Conservation (phyloP, 2,329 filamentous ascomycete genomes). For the Penicillium sp. region DNA sequence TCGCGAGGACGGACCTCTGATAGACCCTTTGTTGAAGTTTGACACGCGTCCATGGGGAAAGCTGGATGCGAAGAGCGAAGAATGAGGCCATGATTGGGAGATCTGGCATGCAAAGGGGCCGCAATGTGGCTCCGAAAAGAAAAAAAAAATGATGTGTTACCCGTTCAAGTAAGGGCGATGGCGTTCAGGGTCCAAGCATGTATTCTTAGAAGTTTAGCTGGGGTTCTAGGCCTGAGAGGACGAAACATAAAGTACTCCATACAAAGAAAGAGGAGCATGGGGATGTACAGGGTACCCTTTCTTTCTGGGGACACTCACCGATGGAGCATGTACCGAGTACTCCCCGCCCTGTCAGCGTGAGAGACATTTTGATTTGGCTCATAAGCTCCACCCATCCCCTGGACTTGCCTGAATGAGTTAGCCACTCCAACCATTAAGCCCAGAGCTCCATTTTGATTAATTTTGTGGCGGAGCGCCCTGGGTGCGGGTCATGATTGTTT, state of each 20-base stretch:
- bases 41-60: constrained; percentile 13
- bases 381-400: constrained; percentile 2
- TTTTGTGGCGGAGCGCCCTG: constrained; percentile 1
- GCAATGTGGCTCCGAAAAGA: constrained; percentile 7
- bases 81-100: constrained; percentile 7
- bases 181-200: background rate
- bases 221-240: constrained; percentile 1
- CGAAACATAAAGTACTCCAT: background rate
- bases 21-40: constrained; percentile 2
- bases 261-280: background rate
- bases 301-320: background rate
- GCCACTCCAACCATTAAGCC: background rate
- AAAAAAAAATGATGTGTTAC: constrained; percentile 2
- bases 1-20: constrained; percentile 9
- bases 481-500: constrained; percentile 3
- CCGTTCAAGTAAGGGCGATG: constrained; percentile 6
- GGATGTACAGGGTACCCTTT: background rate
- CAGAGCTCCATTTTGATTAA: background rate
- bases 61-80: background rate
- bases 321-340: constrained; percentile 1
- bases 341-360: background rate
- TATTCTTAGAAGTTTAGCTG: background rate
- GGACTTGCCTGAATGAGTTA: background rate
- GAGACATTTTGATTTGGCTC: background rate
- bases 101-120: constrained; percentile 14